These are phyloP conservation scores for Tagetes erecta DNA, from an alignment of 129 eudicot genomes.

Conservation along the genomic window DNA sequence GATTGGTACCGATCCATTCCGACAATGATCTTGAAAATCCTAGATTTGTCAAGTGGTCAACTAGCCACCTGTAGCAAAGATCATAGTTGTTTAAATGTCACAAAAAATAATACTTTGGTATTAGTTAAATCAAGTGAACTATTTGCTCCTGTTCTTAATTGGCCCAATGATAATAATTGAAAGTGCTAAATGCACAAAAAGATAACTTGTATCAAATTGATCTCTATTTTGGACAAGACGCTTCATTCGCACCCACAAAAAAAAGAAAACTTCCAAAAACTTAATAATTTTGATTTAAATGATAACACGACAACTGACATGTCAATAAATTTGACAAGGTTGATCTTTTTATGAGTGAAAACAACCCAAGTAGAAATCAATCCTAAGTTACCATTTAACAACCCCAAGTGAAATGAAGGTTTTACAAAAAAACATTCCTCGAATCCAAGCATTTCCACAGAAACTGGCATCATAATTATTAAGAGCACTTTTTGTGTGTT, in stretches of 20 bases:
- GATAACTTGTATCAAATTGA: neutral
- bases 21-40: conserved; percentile 87
- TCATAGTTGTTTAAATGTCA: neutral
- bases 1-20: conserved; percentile 89
- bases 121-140: neutral
- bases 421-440: neutral
- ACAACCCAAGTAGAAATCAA: neutral
- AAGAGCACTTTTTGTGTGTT: too few species aligned
- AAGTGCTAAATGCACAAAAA: neutral
- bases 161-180: neutral
- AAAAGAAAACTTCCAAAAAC: neutral
- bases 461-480: neutral
- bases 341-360: neutral
- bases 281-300: neutral
- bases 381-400: neutral
- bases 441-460: neutral
- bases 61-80: conserved; percentile 72
- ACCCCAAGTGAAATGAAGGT: neutral
- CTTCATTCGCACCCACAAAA: neutral
- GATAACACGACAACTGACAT: neutral
- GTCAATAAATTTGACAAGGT: neutral
- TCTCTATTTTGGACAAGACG: neutral
- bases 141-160: neutral
- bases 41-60: conserved; percentile 72
- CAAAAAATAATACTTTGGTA: too few species aligned